phyloP scores from a whole-genome alignment of 2,329 filamentous ascomycete species.

The Alternaria solani region DNA sequence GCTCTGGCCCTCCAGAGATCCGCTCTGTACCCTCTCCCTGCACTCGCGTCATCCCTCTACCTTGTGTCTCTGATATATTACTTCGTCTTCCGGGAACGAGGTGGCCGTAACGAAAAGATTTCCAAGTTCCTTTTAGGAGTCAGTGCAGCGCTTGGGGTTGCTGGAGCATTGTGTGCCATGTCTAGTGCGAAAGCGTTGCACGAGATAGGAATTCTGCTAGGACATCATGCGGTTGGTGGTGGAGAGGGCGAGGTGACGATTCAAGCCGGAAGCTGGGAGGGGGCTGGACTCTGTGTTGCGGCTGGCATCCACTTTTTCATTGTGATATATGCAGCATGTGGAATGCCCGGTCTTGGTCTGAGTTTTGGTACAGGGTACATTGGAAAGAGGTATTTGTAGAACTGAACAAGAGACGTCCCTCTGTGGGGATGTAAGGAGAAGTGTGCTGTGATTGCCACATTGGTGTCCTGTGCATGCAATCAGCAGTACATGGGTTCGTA shows the following conservation, averaged over 20 bases:
- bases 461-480: neutral
- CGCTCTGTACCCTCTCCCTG: constrained; percentile 11
- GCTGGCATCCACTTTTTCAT: constrained; percentile 8
- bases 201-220: constrained; percentile 2
- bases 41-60: constrained; percentile 1
- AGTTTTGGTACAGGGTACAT: neutral
- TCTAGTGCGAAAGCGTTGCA: constrained; percentile 11
- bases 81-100: constrained; percentile 1
- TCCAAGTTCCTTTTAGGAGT: constrained; percentile 6
- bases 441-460: neutral
- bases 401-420: neutral
- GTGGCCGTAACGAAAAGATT: constrained; percentile 6
- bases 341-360: constrained; percentile 4
- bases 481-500: neutral
- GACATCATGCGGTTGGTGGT: neutral
- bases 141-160: constrained; percentile 12
- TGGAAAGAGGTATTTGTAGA: neutral
- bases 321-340: constrained; percentile 9
- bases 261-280: constrained; percentile 8
- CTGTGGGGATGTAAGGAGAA: neutral
- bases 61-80: constrained; percentile 8
- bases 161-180: constrained; percentile 10
- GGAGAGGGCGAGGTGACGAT: constrained; percentile 2
- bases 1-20: constrained; percentile 7
- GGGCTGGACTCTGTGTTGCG: constrained; percentile 11